Base-by-base conservation (phyloP, 257 asterid genomes). In the Solanum gandarillasii region DNA sequence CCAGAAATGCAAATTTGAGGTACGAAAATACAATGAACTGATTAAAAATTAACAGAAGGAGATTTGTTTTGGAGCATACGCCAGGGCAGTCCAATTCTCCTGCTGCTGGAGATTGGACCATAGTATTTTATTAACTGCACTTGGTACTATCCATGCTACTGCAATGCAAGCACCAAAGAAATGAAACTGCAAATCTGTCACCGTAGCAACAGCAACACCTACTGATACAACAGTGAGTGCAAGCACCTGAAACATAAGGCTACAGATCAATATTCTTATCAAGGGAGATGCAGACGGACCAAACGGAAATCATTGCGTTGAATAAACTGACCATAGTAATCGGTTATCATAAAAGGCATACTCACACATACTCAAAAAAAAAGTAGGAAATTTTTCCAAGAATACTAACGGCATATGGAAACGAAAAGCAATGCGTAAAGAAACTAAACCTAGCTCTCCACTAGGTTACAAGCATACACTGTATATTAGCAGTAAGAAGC, bases 51-150 rank as follows among this genome's bases (percentile, higher is more conserved):
- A 87, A 74, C 27, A 88, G 83, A 72, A 90, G n/a, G 9, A 70
- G 72, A 81, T 71, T 34, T 23, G 48, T 39, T n/a, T 55, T 14
- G 25, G 84, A 89, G 92, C 94, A 34, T 93, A 97, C 98, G 98
- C 98, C 18, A 97, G 88, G 73, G 99, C 99, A 12, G 92, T 95
- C 99, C 98, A 97, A 91, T 95, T 97, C 83, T 95, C 98, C 83
- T 94, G 96, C 88, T 96, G 99, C 88, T 96, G 99, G 88, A 96
- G 98, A 92, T 95, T 95, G 84, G 98, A 96, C 99, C 99, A 96
- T 27, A 96, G 73, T 87, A 96, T 96, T 88, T 96, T 96, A 90
- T 96, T 96, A 32, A 94, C 94, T 36, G 98, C 99, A 89, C 99
- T 96, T 36, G 99, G 99, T 74, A 95, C 83, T 38, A 95, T 95